Base-by-base conservation (phyloP, 1,139 yeast genomes). In the Kazachstania sp. region DNA sequence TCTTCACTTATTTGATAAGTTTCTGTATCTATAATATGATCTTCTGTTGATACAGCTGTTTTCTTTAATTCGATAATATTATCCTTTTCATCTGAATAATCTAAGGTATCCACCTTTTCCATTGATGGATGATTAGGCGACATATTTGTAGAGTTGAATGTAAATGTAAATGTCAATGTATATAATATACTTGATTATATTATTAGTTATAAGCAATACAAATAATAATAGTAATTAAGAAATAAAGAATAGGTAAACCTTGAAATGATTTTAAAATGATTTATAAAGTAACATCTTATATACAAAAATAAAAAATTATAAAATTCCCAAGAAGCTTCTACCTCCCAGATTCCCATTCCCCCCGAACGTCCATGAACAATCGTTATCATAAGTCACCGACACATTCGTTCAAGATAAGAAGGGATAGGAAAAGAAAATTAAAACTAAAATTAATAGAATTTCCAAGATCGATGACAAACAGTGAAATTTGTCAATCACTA, bases 141-240 rank as follows among this genome's bases (percentile, higher is more conserved):
- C 46, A 44, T 44, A 2, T 7, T 23, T 23, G 26, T 23, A n/a
- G n/a, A n/a, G n/a, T n/a, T n/a, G n/a, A n/a, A 4, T 23, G 5
- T 23, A 23, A 7, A 15, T 32, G 16, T 31, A 32, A n/a, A 5
- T 32, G 18, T 32, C n/a, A 12, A 32, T 6, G 37, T 15, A 32
- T 32, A n/a, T 15, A 15, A 12, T 31, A 31, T 31, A 31, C n/a
- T n/a, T 2, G 12, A 31, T 13, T 31, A 31, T 31, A 13, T 28
- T 15, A 16, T 15, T 16, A 11, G 13, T 26, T 18, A 7, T 12
- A 8, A 13, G 1, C n/a, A 19, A 16, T 12, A 37, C 2, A 37
- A 23, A 13, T 6, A 44, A 41, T 30, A 43, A 20, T 26, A 43
- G 5, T 45, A 49, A 29, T 30, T 44, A 6, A 54, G 47, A 13